These are phyloP conservation scores for Gossypium turneri DNA, from an alignment of 345 rosid genomes.

Conservation along the genomic window DNA sequence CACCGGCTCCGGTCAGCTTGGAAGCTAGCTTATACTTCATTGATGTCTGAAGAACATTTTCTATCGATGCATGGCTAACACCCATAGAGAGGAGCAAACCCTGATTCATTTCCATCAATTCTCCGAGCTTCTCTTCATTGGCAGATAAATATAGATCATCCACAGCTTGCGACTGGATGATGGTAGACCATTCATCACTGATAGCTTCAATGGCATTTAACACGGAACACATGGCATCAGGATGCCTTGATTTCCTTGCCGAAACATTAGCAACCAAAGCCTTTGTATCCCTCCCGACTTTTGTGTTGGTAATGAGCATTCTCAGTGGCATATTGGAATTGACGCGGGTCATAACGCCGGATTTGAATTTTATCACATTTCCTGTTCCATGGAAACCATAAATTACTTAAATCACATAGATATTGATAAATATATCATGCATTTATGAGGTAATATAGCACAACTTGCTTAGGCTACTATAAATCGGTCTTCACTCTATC, in stretches of 20 bases:
- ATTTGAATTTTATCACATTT: slow-evolving; percentile 79
- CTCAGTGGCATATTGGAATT: slow-evolving; percentile 54
- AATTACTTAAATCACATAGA: neutral
- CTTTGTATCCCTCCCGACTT: slow-evolving; percentile 85
- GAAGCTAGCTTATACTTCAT: slow-evolving; percentile 77
- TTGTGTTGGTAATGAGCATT: slow-evolving; percentile 92
- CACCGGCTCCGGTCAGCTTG: slow-evolving; percentile 97
- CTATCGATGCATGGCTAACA: slow-evolving; percentile 87
- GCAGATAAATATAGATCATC: slow-evolving; percentile 46
- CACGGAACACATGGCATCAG: slow-evolving; percentile 65
- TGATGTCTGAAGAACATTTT: slow-evolving; percentile 70
- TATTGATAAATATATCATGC: neutral
- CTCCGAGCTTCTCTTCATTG: slow-evolving; percentile 69
- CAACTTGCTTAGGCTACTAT: neutral
- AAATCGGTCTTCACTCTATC: too few relatives aligned
- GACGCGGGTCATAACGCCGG: slow-evolving; percentile 62
- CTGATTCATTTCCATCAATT: slow-evolving; percentile 93
- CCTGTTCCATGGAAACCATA: slow-evolving; percentile 39
- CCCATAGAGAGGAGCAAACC: slow-evolving; percentile 91
- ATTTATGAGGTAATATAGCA: neutral
- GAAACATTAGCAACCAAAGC: slow-evolving; percentile 90
- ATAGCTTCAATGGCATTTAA: slow-evolving; percentile 79
- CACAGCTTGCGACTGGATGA: slow-evolving; percentile 52
- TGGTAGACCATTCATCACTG: slow-evolving; percentile 55
- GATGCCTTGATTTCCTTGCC: slow-evolving; percentile 66